These are phyloP conservation scores for Ganoderma lucidum DNA, from an alignment of 1,284 basidiomycete species.

Conservation along the genomic window DNA sequence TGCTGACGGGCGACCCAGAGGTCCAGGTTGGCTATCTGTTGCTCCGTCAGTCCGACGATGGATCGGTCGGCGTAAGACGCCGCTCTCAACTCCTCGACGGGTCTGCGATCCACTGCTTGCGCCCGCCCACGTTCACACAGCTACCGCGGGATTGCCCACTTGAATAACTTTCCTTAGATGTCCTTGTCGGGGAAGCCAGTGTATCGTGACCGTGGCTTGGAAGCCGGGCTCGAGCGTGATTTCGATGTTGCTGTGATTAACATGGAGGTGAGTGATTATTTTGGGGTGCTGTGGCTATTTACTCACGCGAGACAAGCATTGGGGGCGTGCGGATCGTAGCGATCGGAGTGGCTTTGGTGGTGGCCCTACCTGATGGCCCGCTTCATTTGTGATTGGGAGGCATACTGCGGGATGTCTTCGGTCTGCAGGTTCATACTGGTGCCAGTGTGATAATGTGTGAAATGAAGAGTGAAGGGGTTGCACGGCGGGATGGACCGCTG, in stretches of 20 bases:
- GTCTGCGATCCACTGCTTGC: conserved; percentile 18
- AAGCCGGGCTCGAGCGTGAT: conserved; percentile 56
- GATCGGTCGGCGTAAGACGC: no score
- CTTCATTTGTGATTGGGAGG: conserved; percentile 62
- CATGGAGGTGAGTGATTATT: not conserved
- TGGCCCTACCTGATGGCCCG: conserved; percentile 59
- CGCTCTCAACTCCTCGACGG: no score
- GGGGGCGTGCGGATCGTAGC: conserved; percentile 47
- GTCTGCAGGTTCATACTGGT: conserved; percentile 39
- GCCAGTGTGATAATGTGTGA: not conserved
- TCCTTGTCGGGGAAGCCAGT: conserved; percentile 52
- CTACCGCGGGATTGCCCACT: conserved; percentile 45
- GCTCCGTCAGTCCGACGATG: no score
- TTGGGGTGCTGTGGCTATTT: no score
- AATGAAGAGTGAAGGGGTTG: not conserved
- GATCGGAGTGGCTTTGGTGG: conserved; percentile 53
- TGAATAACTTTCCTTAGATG: conserved; percentile 55
- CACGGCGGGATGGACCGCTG: no score
- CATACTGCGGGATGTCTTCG: conserved; percentile 51
- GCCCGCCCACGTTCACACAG: conserved; percentile 48
- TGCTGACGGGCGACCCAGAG: no score
- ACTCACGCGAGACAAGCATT: conserved; percentile 43
- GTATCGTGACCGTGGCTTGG: conserved; percentile 39
- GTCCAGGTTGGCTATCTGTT: no score
- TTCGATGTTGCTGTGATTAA: conserved; percentile 56